Evolutionary conservation across 805 yeast species (phyloP).

Genomic region (Saturnispora besseyi): DNA sequence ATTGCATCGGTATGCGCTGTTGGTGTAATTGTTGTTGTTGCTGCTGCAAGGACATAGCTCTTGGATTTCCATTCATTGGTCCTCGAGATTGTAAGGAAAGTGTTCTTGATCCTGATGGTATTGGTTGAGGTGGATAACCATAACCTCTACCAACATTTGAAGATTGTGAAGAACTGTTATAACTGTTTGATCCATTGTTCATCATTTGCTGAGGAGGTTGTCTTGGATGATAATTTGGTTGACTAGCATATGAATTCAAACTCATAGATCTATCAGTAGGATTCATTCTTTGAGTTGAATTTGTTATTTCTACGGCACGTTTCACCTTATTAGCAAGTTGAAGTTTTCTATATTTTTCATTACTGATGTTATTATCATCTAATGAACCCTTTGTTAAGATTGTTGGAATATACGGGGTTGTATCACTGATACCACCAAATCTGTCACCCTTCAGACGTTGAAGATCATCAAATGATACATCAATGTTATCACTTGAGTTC

Average conservation of each 20-base stretch:
- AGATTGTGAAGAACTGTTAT: neutral
- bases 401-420: constrained; percentile 73
- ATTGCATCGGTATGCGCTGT: neutral
- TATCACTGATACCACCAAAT: constrained; percentile 38
- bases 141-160: neutral
- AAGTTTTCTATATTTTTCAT: constrained; percentile 59
- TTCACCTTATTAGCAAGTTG: constrained; percentile 59
- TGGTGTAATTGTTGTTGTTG: neutral
- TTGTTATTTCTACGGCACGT: constrained; percentile 30
- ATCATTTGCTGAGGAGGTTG: neutral
- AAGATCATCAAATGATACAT: constrained; percentile 56
- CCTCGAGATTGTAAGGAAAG: constrained; percentile 14
- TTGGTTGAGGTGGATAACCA: neutral
- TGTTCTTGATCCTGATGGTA: constrained; percentile 9
- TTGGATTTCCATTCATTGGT: constrained; percentile 15
- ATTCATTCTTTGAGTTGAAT: constrained; percentile 6
- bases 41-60: constrained; percentile 24
- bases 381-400: constrained; percentile 31
- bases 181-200: neutral
- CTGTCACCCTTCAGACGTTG: constrained; percentile 57
- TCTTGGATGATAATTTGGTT: neutral
- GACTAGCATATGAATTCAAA: constrained; percentile 13
- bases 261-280: constrained; percentile 1
- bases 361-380: constrained; percentile 30
- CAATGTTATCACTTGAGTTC: constrained; percentile 27